These are phyloP conservation scores for Symmetrospora coprosmae DNA, from an alignment of 768 basidiomycete genomes.

Conservation along the genomic window DNA sequence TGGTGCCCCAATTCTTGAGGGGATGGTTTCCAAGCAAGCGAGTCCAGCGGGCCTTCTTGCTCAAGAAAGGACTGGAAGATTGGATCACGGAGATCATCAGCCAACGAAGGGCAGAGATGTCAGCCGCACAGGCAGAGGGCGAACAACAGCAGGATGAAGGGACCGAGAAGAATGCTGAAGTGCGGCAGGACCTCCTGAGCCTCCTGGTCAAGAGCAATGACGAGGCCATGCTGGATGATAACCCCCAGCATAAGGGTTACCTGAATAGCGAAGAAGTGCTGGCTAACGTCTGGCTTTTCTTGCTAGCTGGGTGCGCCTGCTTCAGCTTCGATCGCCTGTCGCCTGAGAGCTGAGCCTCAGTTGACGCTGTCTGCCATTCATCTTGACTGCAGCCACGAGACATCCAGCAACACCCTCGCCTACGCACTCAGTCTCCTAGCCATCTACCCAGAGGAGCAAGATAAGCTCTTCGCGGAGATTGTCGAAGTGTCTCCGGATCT, in stretches of 20 bases:
- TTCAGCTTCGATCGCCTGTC: too few relatives aligned
- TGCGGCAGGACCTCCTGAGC: constrained; percentile 24
- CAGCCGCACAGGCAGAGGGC: too few relatives aligned
- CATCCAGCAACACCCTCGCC: constrained; percentile 44
- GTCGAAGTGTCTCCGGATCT: constrained; percentile 27
- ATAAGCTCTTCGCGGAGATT: constrained; percentile 44
- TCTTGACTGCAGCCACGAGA: constrained; percentile 38
- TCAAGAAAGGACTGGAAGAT: constrained; percentile 14
- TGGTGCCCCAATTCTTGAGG: constrained; percentile 3
- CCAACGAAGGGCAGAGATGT: not conserved
- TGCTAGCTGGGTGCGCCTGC: constrained; percentile 55
- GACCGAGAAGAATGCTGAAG: constrained; percentile 4
- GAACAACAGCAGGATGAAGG: too few relatives aligned
- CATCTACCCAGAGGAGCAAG: constrained; percentile 43
- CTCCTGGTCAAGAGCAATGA: constrained; percentile 20
- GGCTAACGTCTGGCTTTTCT: constrained; percentile 39
- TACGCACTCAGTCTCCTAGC: constrained; percentile 44
- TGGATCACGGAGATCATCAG: constrained; percentile 13
- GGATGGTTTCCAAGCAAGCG: not conserved
- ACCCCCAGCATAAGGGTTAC: not conserved
- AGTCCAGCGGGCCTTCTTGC: too few relatives aligned
- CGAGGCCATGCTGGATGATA: not conserved
- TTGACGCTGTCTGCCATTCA: constrained; percentile 29
- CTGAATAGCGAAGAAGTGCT: constrained; percentile 18
- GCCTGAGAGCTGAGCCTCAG: constrained; percentile 11